Percentiles rank a stretch among this genome's conserved stretches.
These are phyloP conservation scores for Thinopyrum elongatum DNA, from an alignment of 176 grass and related monocot genomes.

Conservation along the genomic window DNA sequence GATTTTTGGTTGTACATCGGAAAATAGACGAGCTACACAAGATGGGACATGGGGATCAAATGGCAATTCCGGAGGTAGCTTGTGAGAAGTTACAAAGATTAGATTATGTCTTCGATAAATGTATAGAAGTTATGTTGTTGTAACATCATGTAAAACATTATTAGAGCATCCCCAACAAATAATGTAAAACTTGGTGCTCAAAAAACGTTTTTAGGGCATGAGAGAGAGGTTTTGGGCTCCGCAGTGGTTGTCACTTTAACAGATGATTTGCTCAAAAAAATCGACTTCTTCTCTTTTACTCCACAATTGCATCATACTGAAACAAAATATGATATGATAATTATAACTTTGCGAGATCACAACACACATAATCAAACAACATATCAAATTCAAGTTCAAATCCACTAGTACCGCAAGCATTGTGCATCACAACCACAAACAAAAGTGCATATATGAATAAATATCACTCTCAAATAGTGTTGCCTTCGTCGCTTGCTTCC, in stretches of 20 bases:
- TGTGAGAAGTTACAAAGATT: background rate
- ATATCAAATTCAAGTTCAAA: background rate
- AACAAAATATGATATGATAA: background rate
- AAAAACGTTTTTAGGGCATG: background rate
- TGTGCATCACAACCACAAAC: too few species aligned
- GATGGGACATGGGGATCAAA: background rate
- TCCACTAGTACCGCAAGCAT: too few species aligned
- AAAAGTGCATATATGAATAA: too few species aligned
- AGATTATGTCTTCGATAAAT: constrained; percentile 24
- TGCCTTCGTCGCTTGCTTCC: too few species aligned
- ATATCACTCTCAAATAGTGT: too few species aligned
- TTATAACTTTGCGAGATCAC: background rate
- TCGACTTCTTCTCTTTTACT: background rate
- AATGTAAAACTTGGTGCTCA: background rate
- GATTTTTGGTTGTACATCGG: constrained; percentile 12
- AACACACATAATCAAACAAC: background rate
- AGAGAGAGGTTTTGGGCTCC: background rate
- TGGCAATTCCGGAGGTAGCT: background rate
- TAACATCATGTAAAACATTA: constrained; percentile 14
- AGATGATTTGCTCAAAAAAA: background rate
- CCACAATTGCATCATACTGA: background rate
- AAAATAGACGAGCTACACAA: constrained; percentile 12
- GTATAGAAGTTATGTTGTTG: constrained; percentile 30
- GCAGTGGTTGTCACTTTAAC: background rate
- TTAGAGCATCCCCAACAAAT: background rate